Base-by-base conservation (phyloP, 2,329 filamentous ascomycete species). In the Xylariales sp. region DNA sequence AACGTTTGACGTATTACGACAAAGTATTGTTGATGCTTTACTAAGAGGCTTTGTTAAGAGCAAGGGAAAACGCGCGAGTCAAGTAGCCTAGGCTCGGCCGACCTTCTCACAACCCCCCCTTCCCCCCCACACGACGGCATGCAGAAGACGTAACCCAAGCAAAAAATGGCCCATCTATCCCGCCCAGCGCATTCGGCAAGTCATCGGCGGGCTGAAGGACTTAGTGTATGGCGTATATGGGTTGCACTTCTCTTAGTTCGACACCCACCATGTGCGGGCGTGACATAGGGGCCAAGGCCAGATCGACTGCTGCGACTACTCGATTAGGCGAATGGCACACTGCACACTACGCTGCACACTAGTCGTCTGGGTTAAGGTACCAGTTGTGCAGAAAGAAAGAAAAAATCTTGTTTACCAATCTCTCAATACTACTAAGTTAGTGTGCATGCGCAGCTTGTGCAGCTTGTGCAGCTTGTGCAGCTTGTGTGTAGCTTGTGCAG, bases 61-160 rank as follows among this genome's bases (percentile, higher is more conserved):
- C 53, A 63, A 46, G 46, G 39, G 23, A 23, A 23, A 23, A 36
- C 36, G 32, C 62, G 32, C 62, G 54, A 64, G 62, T 58, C 62
- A 64, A 64, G 43, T 58, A 30, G 9, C 32, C 43, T 49, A 34
- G 52, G 23, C 23, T 23, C 23, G 23, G 23, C 23, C 23, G 23
- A 23, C 23, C 23, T 23, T 23, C 23, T 23, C 23, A 23, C 23
- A 23, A 23, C 23, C 36, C 34, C 34, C 16, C 34, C 50, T 18
- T 9, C 8, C 16, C 50, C 43, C 45, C 60, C 56, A 55, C 60
- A 62, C 34, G 10, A 39, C 32, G 39, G 45, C 32, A 39, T 49
- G n/a, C 43, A 62, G 52, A 41, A 56, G 60, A 56, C 60, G 46
- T 61, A 43, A 61, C 48, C 57, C 57, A 61, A 43, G 57, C 48